Conservation (phyloP, 192 early-diverging fungal genomes). For the Phlyctochytrium bullatum region DNA sequence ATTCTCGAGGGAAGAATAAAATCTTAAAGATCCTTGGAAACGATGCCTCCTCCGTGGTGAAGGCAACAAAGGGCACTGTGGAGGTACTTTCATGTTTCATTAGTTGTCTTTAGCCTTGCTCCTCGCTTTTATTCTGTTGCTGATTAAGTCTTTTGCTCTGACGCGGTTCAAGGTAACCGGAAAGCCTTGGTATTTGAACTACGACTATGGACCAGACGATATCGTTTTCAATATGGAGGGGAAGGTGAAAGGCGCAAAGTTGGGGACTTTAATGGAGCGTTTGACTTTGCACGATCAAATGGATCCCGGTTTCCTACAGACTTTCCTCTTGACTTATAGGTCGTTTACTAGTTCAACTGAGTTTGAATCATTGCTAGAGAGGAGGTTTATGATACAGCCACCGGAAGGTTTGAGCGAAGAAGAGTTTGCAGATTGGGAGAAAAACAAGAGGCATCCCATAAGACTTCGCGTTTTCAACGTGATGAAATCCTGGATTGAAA, state of each 20-base stretch:
- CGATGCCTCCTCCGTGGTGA: slow-evolving; percentile 15
- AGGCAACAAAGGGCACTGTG: neutral
- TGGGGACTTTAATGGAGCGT: slow-evolving; percentile 68
- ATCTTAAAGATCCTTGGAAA: slow-evolving; percentile 25
- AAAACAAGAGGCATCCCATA: slow-evolving; percentile 83
- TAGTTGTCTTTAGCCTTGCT: too few species aligned
- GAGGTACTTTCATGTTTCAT: too few species aligned
- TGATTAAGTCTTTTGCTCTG: too few species aligned
- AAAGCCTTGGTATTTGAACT: slow-evolving; percentile 50
- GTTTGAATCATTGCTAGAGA: slow-evolving; percentile 71
- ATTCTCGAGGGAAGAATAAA: slow-evolving; percentile 18
- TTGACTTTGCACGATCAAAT: slow-evolving; percentile 66
- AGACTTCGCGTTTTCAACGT: slow-evolving; percentile 92
- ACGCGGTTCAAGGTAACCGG: too few species aligned
- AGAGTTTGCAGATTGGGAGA: slow-evolving; percentile 77
- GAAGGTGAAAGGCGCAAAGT: slow-evolving; percentile 67
- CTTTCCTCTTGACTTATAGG: slow-evolving; percentile 93
- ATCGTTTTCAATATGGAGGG: slow-evolving; percentile 66
- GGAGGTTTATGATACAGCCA: slow-evolving; percentile 75
- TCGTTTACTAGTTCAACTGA: slow-evolving; percentile 82
- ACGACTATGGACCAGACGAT: slow-evolving; percentile 57
- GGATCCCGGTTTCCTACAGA: slow-evolving; percentile 78
- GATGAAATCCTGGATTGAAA: slow-evolving; percentile 95
- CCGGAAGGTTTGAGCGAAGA: slow-evolving; percentile 58
- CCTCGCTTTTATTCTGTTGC: too few species aligned